Evolutionary conservation across 1,284 basidiomycete species (phyloP).

Genomic region (Apiotrichum laibachii): DNA sequence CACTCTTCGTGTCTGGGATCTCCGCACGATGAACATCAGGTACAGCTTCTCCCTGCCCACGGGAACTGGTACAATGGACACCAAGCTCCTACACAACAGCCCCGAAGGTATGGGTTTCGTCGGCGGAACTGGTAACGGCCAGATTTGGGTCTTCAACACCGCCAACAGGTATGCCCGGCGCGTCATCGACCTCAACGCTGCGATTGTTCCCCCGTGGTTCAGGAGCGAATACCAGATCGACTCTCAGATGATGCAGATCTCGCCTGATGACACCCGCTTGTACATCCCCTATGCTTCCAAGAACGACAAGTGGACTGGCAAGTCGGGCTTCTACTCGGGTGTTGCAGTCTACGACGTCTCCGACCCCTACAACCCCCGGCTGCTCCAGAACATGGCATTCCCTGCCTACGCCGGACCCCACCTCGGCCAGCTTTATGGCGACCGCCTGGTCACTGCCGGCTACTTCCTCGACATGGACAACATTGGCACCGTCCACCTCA

Average conservation of each 20-base stretch:
- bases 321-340: constrained; percentile 15
- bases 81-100: constrained; percentile 12
- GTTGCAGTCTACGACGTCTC: constrained; percentile 15
- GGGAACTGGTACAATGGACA: constrained; percentile 18
- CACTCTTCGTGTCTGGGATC: constrained; percentile 18
- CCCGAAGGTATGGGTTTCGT: constrained; percentile 14
- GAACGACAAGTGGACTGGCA: constrained; percentile 3
- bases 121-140: constrained; percentile 19
- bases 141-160: constrained; percentile 17
- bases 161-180: constrained; percentile 1
- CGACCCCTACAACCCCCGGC: constrained; percentile 6
- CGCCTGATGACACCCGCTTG: constrained; percentile 15
- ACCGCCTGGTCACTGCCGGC: constrained; percentile 15
- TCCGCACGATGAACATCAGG: constrained; percentile 8
- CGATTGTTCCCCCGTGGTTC: constrained; percentile 4
- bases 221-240: background rate
- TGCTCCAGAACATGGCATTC: constrained; percentile 13
- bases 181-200: constrained; percentile 15
- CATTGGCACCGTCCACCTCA: constrained; percentile 20
- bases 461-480: constrained; percentile 22
- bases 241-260: constrained; percentile 19
- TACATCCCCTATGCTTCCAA: constrained; percentile 16
- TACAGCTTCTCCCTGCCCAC: constrained; percentile 10
- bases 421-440: constrained; percentile 12
- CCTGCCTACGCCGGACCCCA: constrained; percentile 18